Percentiles rank a stretch among this genome's conserved stretches.
These are phyloP conservation scores for Lomentospora prolificans DNA, from an alignment of 2,329 filamentous ascomycete species.

Conservation along the genomic window DNA sequence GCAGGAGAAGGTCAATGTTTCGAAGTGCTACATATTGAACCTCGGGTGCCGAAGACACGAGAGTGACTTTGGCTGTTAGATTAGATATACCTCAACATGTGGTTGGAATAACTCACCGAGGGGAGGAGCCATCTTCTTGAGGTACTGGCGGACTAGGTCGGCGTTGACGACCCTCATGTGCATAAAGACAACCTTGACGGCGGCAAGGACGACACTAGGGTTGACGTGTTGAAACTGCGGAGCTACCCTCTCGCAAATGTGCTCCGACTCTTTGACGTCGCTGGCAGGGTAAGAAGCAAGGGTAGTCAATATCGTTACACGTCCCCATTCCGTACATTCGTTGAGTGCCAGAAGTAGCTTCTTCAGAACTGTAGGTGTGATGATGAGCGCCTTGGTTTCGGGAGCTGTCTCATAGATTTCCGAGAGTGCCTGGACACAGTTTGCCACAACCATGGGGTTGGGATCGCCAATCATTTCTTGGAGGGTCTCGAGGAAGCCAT, in stretches of 20 bases:
- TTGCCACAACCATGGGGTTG: constrained; percentile 98
- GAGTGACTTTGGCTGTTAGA: constrained; percentile 54
- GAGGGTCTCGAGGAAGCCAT: constrained; percentile 86
- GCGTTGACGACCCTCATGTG: constrained; percentile 81
- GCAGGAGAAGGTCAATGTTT: constrained; percentile 91
- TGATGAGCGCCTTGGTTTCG: constrained; percentile 76
- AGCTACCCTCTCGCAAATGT: constrained; percentile 92
- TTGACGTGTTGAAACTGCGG: constrained; percentile 99
- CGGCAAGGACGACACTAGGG: constrained; percentile 90
- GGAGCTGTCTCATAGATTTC: constrained; percentile 88
- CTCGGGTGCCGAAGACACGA: constrained; percentile 90
- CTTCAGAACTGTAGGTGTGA: constrained; percentile 76
- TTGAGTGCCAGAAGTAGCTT: constrained; percentile 95
- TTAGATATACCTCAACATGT: no score
- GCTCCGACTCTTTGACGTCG: constrained; percentile 94
- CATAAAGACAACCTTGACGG: constrained; percentile 93
- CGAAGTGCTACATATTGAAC: constrained; percentile 94
- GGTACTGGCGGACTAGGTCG: constrained; percentile 72
- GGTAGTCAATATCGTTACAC: constrained; percentile 85
- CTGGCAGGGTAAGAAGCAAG: constrained; percentile 76
- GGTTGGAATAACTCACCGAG: constrained; percentile 49
- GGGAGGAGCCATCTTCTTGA: constrained; percentile 98
- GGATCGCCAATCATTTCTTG: constrained; percentile 96
- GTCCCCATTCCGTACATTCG: constrained; percentile 97
- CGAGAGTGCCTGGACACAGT: constrained; percentile 85